Evolutionary conservation across 2,329 filamentous ascomycete genomes (phyloP).

Genomic region (Colletotrichum camelliae): DNA sequence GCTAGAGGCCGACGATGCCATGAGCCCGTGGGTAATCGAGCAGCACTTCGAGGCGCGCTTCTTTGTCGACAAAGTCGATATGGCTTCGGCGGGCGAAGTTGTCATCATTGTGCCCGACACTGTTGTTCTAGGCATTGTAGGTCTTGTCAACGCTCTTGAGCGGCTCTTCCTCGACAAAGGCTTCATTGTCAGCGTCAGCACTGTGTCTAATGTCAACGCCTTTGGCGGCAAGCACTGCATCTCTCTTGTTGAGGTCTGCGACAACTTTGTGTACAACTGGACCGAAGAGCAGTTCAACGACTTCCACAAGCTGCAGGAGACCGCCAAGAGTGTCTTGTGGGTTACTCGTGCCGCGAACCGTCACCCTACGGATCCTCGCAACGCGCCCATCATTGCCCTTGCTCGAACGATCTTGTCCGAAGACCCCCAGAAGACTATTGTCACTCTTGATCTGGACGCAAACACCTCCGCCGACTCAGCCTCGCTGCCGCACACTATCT

Average conservation of each 20-base stretch:
- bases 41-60: conserved; percentile 6
- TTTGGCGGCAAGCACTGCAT: conserved; percentile 38
- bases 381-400: conserved; percentile 49
- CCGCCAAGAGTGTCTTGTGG: conserved; percentile 50
- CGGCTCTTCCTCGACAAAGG: background rate
- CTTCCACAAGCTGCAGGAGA: conserved; percentile 44
- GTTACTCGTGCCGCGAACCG: conserved; percentile 48
- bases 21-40: background rate
- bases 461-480: conserved; percentile 23
- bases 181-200: background rate
- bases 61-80: background rate
- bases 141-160: background rate
- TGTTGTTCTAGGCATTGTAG: background rate
- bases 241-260: conserved; percentile 50
- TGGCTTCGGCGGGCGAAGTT: background rate
- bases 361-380: conserved; percentile 36
- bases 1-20: background rate
- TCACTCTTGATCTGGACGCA: conserved; percentile 46
- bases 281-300: conserved; percentile 39
- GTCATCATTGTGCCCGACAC: conserved; percentile 7
- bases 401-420: conserved; percentile 56
- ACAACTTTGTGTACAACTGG: conserved; percentile 43
- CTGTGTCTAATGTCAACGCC: conserved; percentile 11
- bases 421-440: conserved; percentile 45
- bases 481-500: conserved; percentile 30